Percentiles rank a stretch among this genome's conserved stretches.
phyloP scores from a whole-genome alignment of 108 stramenopile genomes.

The Fragilaria crotonensis region DNA sequence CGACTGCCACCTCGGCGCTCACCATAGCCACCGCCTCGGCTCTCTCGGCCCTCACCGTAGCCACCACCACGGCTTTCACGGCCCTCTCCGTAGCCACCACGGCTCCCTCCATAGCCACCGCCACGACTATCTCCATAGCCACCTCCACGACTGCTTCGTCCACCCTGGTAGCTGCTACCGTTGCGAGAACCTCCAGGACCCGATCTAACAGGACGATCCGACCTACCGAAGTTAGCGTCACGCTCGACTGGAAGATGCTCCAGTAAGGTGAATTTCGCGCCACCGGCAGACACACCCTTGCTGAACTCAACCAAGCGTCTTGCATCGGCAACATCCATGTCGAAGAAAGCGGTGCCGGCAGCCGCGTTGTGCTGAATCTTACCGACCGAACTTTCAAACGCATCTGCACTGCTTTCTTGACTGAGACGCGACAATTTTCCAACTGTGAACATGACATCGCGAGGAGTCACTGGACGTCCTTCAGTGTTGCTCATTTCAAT shows the following conservation, averaged over 20 bases:
- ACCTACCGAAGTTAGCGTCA: constrained; percentile 55
- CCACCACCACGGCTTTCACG: constrained; percentile 12
- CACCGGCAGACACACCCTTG: constrained; percentile 68
- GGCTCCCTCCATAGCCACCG: constrained; percentile 1
- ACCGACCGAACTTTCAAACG: constrained; percentile 79
- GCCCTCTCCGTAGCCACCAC: background rate
- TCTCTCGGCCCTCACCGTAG: constrained; percentile 21
- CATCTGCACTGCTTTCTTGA: constrained; percentile 36
- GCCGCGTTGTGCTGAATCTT: constrained; percentile 70
- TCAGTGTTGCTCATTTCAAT: constrained; percentile 66
- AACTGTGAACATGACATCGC: constrained; percentile 86
- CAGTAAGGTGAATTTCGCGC: constrained; percentile 57
- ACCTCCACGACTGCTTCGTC: background rate
- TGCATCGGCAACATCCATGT: constrained; percentile 82
- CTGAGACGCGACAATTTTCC: constrained; percentile 77
- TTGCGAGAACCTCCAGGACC: constrained; percentile 10
- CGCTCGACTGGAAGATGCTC: constrained; percentile 73
- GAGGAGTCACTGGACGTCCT: constrained; percentile 54
- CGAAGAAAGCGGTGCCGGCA: constrained; percentile 69
- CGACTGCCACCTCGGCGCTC: constrained; percentile 21
- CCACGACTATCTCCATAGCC: constrained; percentile 17
- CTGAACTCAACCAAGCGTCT: constrained; percentile 72
- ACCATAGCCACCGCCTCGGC: constrained; percentile 17
- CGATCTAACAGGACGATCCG: background rate
- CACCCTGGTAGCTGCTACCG: constrained; percentile 39